Evolutionary conservation across 2,329 filamentous ascomycete species (phyloP), one percentile per base, ranked within the genome.

Genomic region (Helotiales sp.): DNA sequence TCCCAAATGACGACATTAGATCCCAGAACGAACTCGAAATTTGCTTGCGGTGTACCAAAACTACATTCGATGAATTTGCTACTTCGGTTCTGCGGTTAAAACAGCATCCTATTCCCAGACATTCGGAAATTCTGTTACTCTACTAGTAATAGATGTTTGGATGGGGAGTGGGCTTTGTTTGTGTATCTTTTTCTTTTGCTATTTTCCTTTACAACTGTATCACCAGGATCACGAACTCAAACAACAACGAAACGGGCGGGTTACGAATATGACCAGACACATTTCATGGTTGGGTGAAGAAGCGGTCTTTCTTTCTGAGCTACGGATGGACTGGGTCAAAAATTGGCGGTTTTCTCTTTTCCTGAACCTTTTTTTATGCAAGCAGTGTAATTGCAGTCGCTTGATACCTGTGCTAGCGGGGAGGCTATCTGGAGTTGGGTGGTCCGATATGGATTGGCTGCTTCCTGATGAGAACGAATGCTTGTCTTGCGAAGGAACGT

Each of bases 1-100:
- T 63, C 64, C 8, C 30, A 32, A 26, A 65, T 45, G 43, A 40
- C 30, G 3, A 50, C 57, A 45, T 6, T 26, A 45, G 45, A 62
- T 63, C 64, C 49, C 66, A 67, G 64, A 64, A 73, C 61, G 64
- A 69, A 64, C 64, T 64, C 37, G 60, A 57, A 63, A 45, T 71
- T 72, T 70, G 60, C 50, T 70, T 75, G 68, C 66, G 58, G 43
- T 73, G 71, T 75, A 75, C 67, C 66, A 76, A 74, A 73, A 75
- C 50, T 55, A 61, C 63, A 69, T 65, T 66, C 67, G 58, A 71
- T 63, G 62, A 71, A 64, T 71, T 68, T 65, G 49, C 68, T 69
- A 68, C 70, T 68, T 71, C 68, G 50, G 66, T 57, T 64, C 45
- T 67, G 59, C 54, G 59, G 68, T 40, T 67, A 34, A 71, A 68